Base-by-base conservation (phyloP, 2,329 filamentous ascomycete species). In the Cyphellophora attinorum region DNA sequence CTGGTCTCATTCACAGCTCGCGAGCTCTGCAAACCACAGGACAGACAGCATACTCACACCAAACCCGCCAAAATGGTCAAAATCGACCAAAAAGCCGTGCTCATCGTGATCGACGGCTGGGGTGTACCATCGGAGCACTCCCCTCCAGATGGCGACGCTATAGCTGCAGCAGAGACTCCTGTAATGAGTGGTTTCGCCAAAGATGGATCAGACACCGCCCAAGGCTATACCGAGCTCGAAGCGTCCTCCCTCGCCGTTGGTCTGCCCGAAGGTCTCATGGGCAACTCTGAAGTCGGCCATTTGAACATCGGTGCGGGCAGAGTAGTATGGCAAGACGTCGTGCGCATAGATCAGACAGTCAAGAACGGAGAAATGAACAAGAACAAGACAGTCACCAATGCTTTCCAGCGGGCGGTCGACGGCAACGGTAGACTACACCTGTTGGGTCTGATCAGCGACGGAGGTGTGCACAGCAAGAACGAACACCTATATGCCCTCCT, bases 31-130 rank as follows among this genome's bases (percentile, higher is more conserved):
- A n/a, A n/a, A n/a, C n/a, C n/a, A n/a, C n/a, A n/a, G n/a, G n/a
- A n/a, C n/a, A n/a, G n/a, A n/a, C n/a, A n/a, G n/a, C n/a, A n/a
- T n/a, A n/a, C n/a, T n/a, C n/a, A n/a, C n/a, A n/a, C n/a, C n/a
- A 8, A 25, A 25, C 21, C n/a, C 21, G 21, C n/a, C 21, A 25
- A 56, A 47, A 81, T 82, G 77, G 69, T 68, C 44, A 65, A 76
- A 54, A 74, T 79, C 56, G 72, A 81, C 55, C 75, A 82, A 44
- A 82, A 81, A 61, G 70, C 72, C 45, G 78, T 76, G 45, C 67
- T 84, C 52, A 81, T 98, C 74, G 91, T 96, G 65, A 98, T 98
- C 71, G 91, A 98, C 68, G 91, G 91, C 56, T 98, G 91, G 91
- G 91, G 91, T 57, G 76, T 96, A 53, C 76, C 88, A 52, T 77